Evolutionary conservation across 2,329 filamentous ascomycete species (phyloP), one percentile per base, ranked within the genome.

Genomic region (Penicillium sp.): DNA sequence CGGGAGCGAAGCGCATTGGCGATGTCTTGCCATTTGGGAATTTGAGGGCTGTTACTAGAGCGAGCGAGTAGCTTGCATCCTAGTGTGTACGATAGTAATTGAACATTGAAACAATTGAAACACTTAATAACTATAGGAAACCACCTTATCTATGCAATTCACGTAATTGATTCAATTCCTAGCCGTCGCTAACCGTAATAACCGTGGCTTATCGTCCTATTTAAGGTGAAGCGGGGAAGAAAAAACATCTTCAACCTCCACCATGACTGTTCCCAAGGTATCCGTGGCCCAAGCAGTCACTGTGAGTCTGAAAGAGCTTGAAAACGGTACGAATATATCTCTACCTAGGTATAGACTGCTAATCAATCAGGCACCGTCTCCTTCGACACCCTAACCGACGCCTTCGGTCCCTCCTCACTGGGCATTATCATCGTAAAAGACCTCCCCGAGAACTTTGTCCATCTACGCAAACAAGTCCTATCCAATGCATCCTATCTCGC

Each of bases 391-490:
- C 64, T 76, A 10, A 68, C 71, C 26, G 65, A 85, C 57, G 93
- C 93, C 0, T 97, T 98, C 65, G 93, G 93, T 0, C 89, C 90
- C 1, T 82, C 87, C 22, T 95, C 89, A 2, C 75, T 97, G 10
- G 93, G 93, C 0, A 95, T 98, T 42, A 84, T 98, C 45, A 74
- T 97, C n/a, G 90, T 98, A 39, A 89, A 86, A 64, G 87, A 89
- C 64, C 80, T 97, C 0, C 87, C 89, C 0, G 52, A 76, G 5
- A 75, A 81, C 42, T 98, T 95, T 60, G 69, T 78, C 11, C 70
- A 77, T n/a, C 73, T 96, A 35, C 81, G 93, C 50, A 79, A 79
- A 49, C 79, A 79, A 49, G 78, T 94, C 2, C 77, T 98, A 6
- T 93, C 88, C 0, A 93, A 93, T 65, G 83, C 89, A 3, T 95